Conservation (phyloP, 163 green algal species). For the Chloromonas sp. region DNA sequence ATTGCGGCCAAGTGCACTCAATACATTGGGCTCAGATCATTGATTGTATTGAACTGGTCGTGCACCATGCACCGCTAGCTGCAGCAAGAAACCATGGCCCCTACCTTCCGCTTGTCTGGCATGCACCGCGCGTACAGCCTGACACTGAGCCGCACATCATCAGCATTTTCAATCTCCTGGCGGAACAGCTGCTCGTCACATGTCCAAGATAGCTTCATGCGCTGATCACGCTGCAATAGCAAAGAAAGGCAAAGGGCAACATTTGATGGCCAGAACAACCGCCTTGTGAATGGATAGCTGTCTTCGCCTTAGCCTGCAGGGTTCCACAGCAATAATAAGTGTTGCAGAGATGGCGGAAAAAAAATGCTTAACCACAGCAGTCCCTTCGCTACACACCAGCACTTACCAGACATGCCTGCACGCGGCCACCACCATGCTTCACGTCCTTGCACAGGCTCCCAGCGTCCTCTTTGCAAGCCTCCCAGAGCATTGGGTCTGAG, state of each 20-base stretch:
- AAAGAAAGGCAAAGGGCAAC: background rate
- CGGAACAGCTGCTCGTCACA: conserved; percentile 57
- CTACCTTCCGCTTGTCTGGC: conserved; percentile 48
- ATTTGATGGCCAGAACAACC: background rate
- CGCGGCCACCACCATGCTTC: conserved; percentile 49
- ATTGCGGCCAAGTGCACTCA: too few species aligned
- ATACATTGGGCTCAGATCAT: too few species aligned
- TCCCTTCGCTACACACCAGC: background rate
- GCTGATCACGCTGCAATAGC: conserved; percentile 28
- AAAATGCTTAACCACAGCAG: too few species aligned
- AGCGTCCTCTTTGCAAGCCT: conserved; percentile 55
- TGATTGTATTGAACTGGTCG: too few species aligned
- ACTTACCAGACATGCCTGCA: conserved; percentile 60
- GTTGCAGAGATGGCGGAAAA: too few species aligned
- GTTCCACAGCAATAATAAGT: too few species aligned
- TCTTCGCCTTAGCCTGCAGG: too few species aligned
- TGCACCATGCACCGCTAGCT: background rate
- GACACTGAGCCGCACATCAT: conserved; percentile 43
- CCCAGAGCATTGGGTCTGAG: background rate
- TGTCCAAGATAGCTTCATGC: conserved; percentile 41
- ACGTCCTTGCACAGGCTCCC: conserved; percentile 47
- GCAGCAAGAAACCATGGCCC: background rate
- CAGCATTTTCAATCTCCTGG: conserved; percentile 39
- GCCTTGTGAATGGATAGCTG: background rate
- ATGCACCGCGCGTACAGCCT: conserved; percentile 40